Percentiles rank a stretch among this genome's conserved stretches.
Evolutionary conservation across 495 filamentous ascomycete genomes (phyloP).

Genomic region (Acidiella bohemica): DNA sequence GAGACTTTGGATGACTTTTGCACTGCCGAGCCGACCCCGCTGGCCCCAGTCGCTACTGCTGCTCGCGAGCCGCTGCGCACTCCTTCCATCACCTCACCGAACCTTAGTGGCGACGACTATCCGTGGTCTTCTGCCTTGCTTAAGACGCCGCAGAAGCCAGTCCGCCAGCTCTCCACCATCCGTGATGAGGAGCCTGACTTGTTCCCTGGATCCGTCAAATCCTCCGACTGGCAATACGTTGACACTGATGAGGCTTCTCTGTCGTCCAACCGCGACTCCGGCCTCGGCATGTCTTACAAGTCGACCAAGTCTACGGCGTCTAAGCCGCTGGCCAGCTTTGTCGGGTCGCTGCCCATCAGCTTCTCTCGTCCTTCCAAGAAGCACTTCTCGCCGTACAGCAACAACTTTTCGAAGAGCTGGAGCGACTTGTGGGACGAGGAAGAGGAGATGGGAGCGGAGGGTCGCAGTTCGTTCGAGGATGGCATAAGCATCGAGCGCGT

Average conservation of each 20-base stretch:
- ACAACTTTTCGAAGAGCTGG: conserved; percentile 83
- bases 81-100: conserved; percentile 82
- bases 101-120: conserved; percentile 71
- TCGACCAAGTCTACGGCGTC: conserved; percentile 24
- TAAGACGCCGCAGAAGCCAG: conserved; percentile 54
- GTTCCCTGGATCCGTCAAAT: conserved; percentile 60
- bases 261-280: conserved; percentile 64
- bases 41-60: conserved; percentile 55
- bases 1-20: conserved; percentile 88
- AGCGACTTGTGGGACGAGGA: conserved; percentile 94
- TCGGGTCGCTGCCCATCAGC: conserved; percentile 66
- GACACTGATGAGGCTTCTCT: conserved; percentile 59
- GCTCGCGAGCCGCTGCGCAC: conserved; percentile 93
- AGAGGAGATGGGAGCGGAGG: conserved; percentile 48
- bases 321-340: conserved; percentile 34
- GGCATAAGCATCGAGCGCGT: conserved; percentile 21
- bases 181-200: conserved; percentile 73
- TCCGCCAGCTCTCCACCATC: conserved; percentile 78
- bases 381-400: conserved; percentile 26
- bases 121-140: conserved; percentile 91
- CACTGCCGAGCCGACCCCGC: conserved; percentile 52
- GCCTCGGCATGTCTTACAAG: conserved; percentile 52
- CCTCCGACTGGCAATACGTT: conserved; percentile 32
- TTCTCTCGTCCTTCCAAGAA: conserved; percentile 34
- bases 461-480: conserved; percentile 22